Percentiles rank a stretch among this genome's conserved stretches.
Evolutionary conservation across 2,329 filamentous ascomycete species (phyloP).

Genomic region (Botrytis deweyae): DNA sequence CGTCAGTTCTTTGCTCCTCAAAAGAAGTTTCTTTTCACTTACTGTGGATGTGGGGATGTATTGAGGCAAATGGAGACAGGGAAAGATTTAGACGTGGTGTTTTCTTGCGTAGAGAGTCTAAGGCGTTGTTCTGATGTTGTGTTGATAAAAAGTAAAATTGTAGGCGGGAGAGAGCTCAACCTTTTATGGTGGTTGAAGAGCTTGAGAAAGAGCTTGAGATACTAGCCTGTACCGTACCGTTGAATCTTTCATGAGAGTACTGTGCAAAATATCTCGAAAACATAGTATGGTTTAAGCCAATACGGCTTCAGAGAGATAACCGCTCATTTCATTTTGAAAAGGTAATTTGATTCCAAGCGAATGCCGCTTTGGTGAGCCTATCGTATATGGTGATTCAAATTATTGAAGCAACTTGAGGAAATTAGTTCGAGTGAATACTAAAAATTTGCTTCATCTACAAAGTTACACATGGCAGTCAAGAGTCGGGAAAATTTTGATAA

Average conservation of each 20-base stretch:
- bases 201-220: not conserved
- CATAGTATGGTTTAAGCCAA: not conserved
- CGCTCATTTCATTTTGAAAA: not conserved
- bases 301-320: not conserved
- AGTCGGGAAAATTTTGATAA: not conserved
- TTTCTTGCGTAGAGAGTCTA: not conserved
- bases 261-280: not conserved
- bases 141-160: not conserved
- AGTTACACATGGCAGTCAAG: not conserved
- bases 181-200: not conserved
- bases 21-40: not conserved
- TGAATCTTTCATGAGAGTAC: not conserved
- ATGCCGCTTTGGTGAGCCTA: not conserved
- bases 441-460: not conserved
- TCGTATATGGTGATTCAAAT: no score
- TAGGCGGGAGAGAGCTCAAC: not conserved
- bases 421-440: not conserved
- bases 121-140: not conserved
- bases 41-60: not conserved
- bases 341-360: no score
- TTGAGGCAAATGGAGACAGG: not conserved
- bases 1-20: not conserved
- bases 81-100: not conserved
- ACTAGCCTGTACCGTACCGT: not conserved
- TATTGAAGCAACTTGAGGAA: not conserved